Conservation (phyloP, 139 green algal species). For the Chlamydomonas sp. region DNA sequence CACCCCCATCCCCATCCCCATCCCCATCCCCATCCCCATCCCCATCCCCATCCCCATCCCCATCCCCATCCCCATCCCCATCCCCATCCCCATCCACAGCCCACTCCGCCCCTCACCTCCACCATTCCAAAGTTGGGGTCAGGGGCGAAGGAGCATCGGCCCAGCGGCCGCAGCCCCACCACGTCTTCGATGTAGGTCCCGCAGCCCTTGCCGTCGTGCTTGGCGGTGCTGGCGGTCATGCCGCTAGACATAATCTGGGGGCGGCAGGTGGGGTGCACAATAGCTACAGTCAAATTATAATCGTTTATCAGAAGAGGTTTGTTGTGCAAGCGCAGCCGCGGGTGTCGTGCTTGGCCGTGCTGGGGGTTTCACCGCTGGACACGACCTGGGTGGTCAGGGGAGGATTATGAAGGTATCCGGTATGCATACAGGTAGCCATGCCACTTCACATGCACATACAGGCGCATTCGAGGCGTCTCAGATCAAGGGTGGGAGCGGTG, state of each 20-base stretch:
- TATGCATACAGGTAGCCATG: too few species aligned
- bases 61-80: not conserved
- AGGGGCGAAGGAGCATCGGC: slow-evolving; percentile 48
- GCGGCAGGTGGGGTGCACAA: not conserved
- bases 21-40: not conserved
- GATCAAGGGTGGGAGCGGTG: too few species aligned
- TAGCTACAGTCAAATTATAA: not conserved
- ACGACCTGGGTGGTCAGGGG: not conserved
- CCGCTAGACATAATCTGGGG: slow-evolving; percentile 64
- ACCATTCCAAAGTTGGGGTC: slow-evolving; percentile 63
- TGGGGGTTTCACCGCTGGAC: not conserved
- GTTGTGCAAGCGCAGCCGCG: too few species aligned
- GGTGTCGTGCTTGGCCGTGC: not conserved
- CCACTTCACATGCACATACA: too few species aligned
- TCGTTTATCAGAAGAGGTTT: too few species aligned
- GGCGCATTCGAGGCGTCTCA: too few species aligned
- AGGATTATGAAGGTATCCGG: not conserved
- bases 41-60: not conserved
- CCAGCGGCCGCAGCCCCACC: slow-evolving; percentile 58
- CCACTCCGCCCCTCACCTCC: slow-evolving; percentile 31
- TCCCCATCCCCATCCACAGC: too few species aligned
- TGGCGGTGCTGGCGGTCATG: slow-evolving; percentile 57
- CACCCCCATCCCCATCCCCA: not conserved
- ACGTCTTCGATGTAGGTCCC: slow-evolving; percentile 55
- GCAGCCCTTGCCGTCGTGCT: slow-evolving; percentile 21